Evolutionary conservation across 2,329 filamentous ascomycete species (phyloP).

Genomic region (Fusarium verticillioides): DNA sequence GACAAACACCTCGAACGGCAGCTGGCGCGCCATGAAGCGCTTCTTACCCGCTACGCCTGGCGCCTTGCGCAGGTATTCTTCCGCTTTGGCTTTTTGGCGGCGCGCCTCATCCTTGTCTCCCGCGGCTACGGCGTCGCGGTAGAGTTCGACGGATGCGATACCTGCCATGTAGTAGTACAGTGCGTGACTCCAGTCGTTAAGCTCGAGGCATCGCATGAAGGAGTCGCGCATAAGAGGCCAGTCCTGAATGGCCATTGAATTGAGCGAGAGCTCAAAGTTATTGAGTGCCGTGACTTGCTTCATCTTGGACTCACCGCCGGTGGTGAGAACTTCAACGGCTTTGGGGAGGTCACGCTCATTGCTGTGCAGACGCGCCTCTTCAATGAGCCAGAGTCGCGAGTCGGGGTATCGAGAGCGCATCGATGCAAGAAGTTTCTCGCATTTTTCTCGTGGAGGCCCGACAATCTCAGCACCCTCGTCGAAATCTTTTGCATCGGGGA

Average conservation of each 20-base stretch:
- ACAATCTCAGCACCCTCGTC: constrained; percentile 67
- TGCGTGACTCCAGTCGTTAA: constrained; percentile 91
- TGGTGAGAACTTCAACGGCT: constrained; percentile 73
- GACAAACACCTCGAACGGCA: constrained; percentile 91
- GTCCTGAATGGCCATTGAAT: constrained; percentile 81
- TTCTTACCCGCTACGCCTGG: constrained; percentile 84
- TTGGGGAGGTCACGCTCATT: constrained; percentile 73
- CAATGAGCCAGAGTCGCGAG: constrained; percentile 85
- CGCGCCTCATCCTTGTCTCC: constrained; percentile 58
- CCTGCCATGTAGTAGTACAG: constrained; percentile 92
- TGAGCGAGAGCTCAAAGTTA: constrained; percentile 84
- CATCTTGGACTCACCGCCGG: constrained; percentile 74
- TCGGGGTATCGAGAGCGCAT: constrained; percentile 85
- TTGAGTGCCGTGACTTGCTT: constrained; percentile 89
- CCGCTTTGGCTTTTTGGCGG: constrained; percentile 71
- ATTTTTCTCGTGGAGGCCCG: constrained; percentile 77
- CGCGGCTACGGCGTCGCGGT: constrained; percentile 67
- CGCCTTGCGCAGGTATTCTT: constrained; percentile 76
- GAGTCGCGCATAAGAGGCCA: constrained; percentile 78
- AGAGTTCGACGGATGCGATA: constrained; percentile 81
- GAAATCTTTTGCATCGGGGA: constrained; percentile 69
- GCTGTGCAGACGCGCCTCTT: constrained; percentile 83
- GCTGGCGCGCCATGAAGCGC: constrained; percentile 86
- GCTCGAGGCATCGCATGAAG: constrained; percentile 78
- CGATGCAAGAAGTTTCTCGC: constrained; percentile 72